A percentile compares a stretch with the other conserved stretches of the same genome.
Conservation (phyloP, 148 eudicot species). For the Drosera capensis region DNA sequence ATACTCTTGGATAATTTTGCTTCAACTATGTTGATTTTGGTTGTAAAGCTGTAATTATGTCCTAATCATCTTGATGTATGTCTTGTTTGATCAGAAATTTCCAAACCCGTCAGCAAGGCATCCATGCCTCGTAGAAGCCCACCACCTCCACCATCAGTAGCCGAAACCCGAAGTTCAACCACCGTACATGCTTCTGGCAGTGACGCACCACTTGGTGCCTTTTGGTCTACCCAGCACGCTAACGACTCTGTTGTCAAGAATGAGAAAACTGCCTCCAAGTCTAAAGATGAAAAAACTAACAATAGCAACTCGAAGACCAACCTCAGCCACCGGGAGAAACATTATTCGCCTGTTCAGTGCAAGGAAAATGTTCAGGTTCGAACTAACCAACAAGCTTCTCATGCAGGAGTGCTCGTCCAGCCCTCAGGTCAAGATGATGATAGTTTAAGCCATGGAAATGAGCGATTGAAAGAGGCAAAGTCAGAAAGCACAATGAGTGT, state of each 20-base stretch:
- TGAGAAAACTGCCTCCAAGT: conserved; percentile 33
- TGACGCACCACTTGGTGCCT: conserved; percentile 54
- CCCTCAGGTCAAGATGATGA: conserved; percentile 17
- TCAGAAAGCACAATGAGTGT: conserved; percentile 23
- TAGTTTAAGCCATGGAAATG: conserved; percentile 13
- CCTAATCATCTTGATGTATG: background rate
- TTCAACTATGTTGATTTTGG: too few species aligned
- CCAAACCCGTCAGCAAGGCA: conserved; percentile 34
- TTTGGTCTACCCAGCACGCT: conserved; percentile 84
- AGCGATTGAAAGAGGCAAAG: conserved; percentile 17
- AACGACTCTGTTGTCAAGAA: conserved; percentile 31
- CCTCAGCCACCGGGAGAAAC: conserved; percentile 18
- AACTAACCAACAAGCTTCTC: background rate
- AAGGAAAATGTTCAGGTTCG: conserved; percentile 7
- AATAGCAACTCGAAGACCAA: conserved; percentile 19
- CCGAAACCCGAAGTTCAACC: conserved; percentile 34
- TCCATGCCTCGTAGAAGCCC: conserved; percentile 77
- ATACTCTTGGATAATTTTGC: background rate
- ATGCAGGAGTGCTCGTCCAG: background rate
- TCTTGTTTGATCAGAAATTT: conserved; percentile 22
- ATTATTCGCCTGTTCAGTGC: conserved; percentile 11
- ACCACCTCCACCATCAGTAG: conserved; percentile 57
- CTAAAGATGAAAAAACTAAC: conserved; percentile 28
- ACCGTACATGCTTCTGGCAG: conserved; percentile 21
- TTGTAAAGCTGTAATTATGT: background rate